A percentile compares a stretch with the other conserved stretches of the same genome.
These are phyloP conservation scores for Vitis riparia DNA, from an alignment of 164 flowering plant genomes.

Conservation along the genomic window DNA sequence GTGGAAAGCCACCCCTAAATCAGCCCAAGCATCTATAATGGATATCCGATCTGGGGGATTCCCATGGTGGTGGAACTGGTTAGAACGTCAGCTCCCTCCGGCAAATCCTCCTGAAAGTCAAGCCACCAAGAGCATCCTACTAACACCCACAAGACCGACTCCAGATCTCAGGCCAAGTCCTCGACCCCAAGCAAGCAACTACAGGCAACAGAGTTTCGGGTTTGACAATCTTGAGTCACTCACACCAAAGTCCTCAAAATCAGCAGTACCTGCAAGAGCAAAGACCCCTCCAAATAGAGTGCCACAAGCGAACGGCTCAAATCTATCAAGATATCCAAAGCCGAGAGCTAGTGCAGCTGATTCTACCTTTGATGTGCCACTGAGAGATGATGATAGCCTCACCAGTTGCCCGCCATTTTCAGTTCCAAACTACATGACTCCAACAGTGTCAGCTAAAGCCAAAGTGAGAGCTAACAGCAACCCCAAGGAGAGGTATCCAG, in stretches of 20 bases:
- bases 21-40: constrained; percentile 37
- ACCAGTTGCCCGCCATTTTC: constrained; percentile 93
- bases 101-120: constrained; percentile 32
- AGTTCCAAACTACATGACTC: constrained; percentile 84
- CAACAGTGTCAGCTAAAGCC: constrained; percentile 85
- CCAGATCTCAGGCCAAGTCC: constrained; percentile 40
- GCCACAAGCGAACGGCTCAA: constrained; percentile 20
- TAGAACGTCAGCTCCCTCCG: constrained; percentile 62
- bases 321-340: constrained; percentile 28
- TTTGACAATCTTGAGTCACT: constrained; percentile 39
- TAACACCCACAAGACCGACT: constrained; percentile 48
- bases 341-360: constrained; percentile 38
- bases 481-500: constrained; percentile 44
- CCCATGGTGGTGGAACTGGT: constrained; percentile 97
- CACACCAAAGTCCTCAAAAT: constrained; percentile 70
- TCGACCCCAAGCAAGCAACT: constrained; percentile 31
- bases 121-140: constrained; percentile 31
- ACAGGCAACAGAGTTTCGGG: constrained; percentile 30
- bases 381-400: constrained; percentile 87
- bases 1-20: constrained; percentile 54
- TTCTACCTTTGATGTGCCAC: constrained; percentile 36
- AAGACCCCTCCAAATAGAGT: constrained; percentile 26
- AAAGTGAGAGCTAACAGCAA: constrained; percentile 58
- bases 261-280: constrained; percentile 34
- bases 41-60: constrained; percentile 59